A percentile compares a stretch with the other conserved stretches of the same genome.
Evolutionary conservation across 495 filamentous ascomycete species (phyloP).

Genomic region (Parmelia sp.): DNA sequence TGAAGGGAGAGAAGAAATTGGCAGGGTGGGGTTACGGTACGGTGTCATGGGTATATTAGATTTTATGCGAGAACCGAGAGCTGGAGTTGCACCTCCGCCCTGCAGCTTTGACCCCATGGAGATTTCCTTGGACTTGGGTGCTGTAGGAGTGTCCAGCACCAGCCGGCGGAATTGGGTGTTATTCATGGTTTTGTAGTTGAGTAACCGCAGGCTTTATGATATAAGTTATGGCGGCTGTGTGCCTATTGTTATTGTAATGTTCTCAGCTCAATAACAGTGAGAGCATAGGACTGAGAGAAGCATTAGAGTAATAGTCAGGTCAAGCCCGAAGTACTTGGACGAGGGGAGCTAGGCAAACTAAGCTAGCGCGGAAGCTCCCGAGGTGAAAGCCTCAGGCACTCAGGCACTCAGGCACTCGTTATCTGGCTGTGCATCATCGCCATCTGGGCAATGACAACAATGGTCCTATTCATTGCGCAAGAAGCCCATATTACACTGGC

Average conservation of each 20-base stretch:
- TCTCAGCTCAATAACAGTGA: neutral
- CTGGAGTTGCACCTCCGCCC: conserved; percentile 24
- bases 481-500: neutral
- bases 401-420: too few species aligned
- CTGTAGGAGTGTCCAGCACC: conserved; percentile 48
- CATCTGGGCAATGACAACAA: neutral
- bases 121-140: conserved; percentile 25
- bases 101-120: conserved; percentile 12
- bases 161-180: conserved; percentile 93
- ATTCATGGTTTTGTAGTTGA: conserved; percentile 57
- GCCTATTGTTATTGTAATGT: too few species aligned
- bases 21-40: conserved; percentile 37
- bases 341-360: neutral
- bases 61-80: conserved; percentile 53
- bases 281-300: neutral
- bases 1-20: neutral
- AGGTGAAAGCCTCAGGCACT: neutral
- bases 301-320: neutral
- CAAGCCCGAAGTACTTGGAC: neutral
- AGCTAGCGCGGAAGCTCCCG: neutral
- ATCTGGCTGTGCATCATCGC: neutral
- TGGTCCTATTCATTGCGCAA: neutral
- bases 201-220: neutral
- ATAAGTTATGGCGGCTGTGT: neutral
- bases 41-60: conserved; percentile 85